Evolutionary conservation across 1,284 basidiomycete species (phyloP).

Genomic region (Sanguinoderma infundibulare): DNA sequence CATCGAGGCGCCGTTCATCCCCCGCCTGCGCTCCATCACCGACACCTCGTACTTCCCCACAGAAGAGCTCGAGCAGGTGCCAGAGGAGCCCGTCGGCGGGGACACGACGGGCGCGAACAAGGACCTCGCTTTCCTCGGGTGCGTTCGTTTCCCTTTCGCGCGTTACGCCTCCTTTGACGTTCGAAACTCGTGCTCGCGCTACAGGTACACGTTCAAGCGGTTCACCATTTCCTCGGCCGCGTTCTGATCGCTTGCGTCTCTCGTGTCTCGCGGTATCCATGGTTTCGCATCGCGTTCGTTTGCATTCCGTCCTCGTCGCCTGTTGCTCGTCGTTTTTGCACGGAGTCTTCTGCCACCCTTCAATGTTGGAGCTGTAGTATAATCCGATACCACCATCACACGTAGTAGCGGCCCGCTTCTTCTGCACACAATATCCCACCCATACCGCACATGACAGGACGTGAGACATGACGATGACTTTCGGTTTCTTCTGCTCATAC

Average conservation of each 20-base stretch:
- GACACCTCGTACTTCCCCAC: conserved; percentile 98
- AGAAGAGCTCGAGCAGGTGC: conserved; percentile 89
- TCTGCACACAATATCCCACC: conserved; percentile 5
- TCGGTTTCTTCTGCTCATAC: not conserved
- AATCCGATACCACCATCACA: conserved; percentile 4
- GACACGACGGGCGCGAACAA: conserved; percentile 81
- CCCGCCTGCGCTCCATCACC: conserved; percentile 89
- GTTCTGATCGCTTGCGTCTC: conserved; percentile 32
- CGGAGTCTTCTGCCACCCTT: conserved; percentile 12
- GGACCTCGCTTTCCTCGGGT: conserved; percentile 93
- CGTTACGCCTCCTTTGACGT: not conserved
- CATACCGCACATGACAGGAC: not conserved
- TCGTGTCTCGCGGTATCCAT: not conserved
- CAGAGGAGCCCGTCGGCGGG: conserved; percentile 72
- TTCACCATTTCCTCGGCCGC: conserved; percentile 53
- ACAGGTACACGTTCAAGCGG: conserved; percentile 83
- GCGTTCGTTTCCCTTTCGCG: conserved; percentile 35
- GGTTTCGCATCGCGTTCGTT: not conserved
- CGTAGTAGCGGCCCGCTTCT: conserved; percentile 5
- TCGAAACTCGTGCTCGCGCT: conserved; percentile 1
- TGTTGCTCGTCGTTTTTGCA: conserved; percentile 10
- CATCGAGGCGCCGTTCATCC: conserved; percentile 96
- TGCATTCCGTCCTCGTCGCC: not conserved
- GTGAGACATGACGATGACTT: conserved; percentile 14
- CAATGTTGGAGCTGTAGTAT: conserved; percentile 18